Evolutionary conservation across 306 rosid species (phyloP).

Genomic region (Quercus engelmannii): DNA sequence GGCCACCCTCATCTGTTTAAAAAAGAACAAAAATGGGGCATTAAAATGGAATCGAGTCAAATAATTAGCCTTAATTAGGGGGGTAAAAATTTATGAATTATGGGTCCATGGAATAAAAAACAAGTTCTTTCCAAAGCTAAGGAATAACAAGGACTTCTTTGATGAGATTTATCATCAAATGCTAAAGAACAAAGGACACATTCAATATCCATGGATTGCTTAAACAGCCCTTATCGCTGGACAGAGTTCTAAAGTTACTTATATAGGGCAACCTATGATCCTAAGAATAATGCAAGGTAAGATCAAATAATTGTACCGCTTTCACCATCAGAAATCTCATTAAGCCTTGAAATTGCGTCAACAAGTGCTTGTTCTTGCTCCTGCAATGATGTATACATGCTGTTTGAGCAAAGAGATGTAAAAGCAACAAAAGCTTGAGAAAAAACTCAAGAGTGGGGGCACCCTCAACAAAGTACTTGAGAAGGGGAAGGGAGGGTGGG

Average conservation of each 20-base stretch:
- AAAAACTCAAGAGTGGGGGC: background rate
- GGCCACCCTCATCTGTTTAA: conserved; percentile 57
- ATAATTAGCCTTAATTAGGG: background rate
- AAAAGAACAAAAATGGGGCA: background rate
- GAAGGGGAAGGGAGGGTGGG: background rate
- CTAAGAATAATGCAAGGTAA: background rate
- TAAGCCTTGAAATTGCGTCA: conserved; percentile 73
- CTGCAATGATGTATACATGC: conserved; percentile 40
- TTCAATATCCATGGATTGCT: background rate
- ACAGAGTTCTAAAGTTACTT: background rate
- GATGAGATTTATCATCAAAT: background rate
- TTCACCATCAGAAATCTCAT: conserved; percentile 80
- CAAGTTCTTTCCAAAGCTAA: background rate
- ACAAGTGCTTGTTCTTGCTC: conserved; percentile 90
- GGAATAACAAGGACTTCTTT: background rate
- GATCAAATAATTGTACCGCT: conserved; percentile 51
- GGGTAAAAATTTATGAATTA: background rate
- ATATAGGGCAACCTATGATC: conserved; percentile 5
- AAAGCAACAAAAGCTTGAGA: background rate
- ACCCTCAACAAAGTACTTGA: background rate
- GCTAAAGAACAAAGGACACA: background rate
- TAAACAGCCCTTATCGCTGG: background rate
- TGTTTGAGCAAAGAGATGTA: conserved; percentile 1
- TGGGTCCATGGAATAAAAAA: no score
- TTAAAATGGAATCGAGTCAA: background rate